Percentiles rank a stretch among this genome's conserved stretches.
Conservation (phyloP, 495 filamentous ascomycete species). For the Penicillium canescens region DNA sequence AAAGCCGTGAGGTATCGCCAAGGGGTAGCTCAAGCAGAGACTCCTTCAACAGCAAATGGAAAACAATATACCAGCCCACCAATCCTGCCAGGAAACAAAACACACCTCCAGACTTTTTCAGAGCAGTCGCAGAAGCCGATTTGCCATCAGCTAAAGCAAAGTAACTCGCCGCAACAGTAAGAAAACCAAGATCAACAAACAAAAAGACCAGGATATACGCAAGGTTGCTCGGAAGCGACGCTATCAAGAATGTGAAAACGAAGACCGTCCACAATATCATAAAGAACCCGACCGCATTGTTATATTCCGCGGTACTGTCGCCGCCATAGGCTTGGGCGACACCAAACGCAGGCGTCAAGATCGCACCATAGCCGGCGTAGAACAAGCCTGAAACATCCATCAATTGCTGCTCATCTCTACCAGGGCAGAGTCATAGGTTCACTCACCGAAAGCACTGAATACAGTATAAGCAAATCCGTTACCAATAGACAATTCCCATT, state of each 20-base stretch:
- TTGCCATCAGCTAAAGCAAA: slow-evolving; percentile 47
- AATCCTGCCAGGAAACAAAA: slow-evolving; percentile 50
- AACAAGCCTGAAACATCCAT: slow-evolving; percentile 33
- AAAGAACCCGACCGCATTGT: slow-evolving; percentile 48
- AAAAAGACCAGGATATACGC: slow-evolving; percentile 51
- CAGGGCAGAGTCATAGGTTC: not conserved
- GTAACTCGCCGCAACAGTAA: slow-evolving; percentile 45
- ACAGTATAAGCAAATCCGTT: slow-evolving; percentile 54
- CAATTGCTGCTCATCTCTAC: not conserved
- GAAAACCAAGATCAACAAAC: slow-evolving; percentile 46
- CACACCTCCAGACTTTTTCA: slow-evolving; percentile 46
- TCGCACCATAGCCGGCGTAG: slow-evolving; percentile 42
- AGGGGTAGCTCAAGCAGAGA: slow-evolving; percentile 42
- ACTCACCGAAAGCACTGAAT: slow-evolving; percentile 44
- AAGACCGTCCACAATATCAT: slow-evolving; percentile 51
- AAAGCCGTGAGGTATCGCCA: slow-evolving; percentile 47
- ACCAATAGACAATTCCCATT: slow-evolving; percentile 51
- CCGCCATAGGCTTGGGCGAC: slow-evolving; percentile 39
- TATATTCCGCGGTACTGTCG: slow-evolving; percentile 35
- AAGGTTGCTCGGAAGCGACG: slow-evolving; percentile 46
- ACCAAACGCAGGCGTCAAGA: slow-evolving; percentile 41
- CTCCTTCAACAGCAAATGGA: slow-evolving; percentile 46
- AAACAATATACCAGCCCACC: slow-evolving; percentile 51
- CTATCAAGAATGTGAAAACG: slow-evolving; percentile 47
- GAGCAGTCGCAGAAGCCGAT: slow-evolving; percentile 22